Conservation (phyloP, 164 flowering plant species). For the Protea cynaroides region DNA sequence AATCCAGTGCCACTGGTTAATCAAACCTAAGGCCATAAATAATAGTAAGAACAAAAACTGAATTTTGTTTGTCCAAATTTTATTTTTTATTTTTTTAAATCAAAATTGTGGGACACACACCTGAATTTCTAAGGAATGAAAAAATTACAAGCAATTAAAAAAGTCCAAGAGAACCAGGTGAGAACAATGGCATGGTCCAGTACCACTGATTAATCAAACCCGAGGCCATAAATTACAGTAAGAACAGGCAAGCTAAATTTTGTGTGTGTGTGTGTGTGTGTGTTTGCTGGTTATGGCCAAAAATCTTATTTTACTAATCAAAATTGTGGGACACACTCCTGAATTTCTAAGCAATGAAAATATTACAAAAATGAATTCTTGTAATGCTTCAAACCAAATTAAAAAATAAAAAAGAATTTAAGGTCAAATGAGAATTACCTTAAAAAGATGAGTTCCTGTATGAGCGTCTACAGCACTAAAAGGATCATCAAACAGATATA, state of each 20-base stretch:
- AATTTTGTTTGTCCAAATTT: neutral
- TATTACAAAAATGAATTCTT: neutral
- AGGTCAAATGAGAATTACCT: slow-evolving; percentile 31
- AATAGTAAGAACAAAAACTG: neutral
- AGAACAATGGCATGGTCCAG: neutral
- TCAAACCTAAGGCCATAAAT: neutral
- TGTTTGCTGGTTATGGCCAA: no score
- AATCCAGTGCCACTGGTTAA: neutral
- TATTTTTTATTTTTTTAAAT: no score
- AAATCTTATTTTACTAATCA: neutral
- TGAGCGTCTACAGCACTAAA: slow-evolving; percentile 96
- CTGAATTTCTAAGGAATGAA: neutral
- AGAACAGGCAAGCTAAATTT: neutral
- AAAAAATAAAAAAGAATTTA: neutral
- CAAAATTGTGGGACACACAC: no score
- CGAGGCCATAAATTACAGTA: neutral
- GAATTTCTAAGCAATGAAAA: neutral
- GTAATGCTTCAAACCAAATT: neutral
- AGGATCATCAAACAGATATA: slow-evolving; percentile 86
- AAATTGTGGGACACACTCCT: neutral
- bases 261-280: neutral
- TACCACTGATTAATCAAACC: neutral
- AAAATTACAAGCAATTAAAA: neutral
- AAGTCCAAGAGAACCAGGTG: no score
- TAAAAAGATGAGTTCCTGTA: slow-evolving; percentile 81